Evolutionary conservation across 2,329 filamentous ascomycete species (phyloP).

Genomic region (Dichotomopilus funicola): DNA sequence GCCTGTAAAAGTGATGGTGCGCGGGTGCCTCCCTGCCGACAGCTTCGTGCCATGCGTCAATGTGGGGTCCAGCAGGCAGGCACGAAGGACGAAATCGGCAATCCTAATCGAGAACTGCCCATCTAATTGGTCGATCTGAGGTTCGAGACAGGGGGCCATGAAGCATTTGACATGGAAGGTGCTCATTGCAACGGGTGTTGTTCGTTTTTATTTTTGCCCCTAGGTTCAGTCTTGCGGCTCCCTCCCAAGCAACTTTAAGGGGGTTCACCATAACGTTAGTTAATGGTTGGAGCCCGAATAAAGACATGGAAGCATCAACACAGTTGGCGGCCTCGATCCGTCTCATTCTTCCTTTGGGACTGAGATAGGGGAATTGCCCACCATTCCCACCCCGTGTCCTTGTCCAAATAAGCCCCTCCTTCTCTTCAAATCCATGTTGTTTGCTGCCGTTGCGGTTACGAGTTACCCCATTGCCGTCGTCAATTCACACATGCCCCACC

Average conservation of each 20-base stretch:
- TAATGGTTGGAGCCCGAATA: too few relatives aligned
- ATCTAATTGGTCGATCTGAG: constrained; percentile 3
- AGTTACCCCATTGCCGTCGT: background rate
- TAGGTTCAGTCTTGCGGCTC: background rate
- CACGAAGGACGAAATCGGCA: constrained; percentile 4
- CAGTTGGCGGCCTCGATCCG: too few relatives aligned
- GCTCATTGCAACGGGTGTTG: background rate
- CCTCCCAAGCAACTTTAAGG: background rate
- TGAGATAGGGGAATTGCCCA: too few relatives aligned
- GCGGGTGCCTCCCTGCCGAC: background rate
- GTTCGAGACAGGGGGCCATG: background rate
- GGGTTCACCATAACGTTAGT: too few relatives aligned
- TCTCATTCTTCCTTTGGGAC: too few relatives aligned
- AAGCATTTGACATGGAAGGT: background rate
- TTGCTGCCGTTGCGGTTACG: background rate
- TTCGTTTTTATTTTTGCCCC: background rate
- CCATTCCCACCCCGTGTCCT: too few relatives aligned
- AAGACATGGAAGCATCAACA: too few relatives aligned
- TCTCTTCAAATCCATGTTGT: background rate
- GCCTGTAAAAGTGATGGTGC: background rate
- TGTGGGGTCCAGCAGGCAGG: constrained; percentile 5
- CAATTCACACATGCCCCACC: background rate
- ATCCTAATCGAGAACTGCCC: constrained; percentile 2
- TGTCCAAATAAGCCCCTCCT: too few relatives aligned
- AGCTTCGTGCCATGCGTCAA: constrained; percentile 1